Conservation (phyloP, 2,329 filamentous ascomycete genomes). For the Colletotrichum karsti region DNA sequence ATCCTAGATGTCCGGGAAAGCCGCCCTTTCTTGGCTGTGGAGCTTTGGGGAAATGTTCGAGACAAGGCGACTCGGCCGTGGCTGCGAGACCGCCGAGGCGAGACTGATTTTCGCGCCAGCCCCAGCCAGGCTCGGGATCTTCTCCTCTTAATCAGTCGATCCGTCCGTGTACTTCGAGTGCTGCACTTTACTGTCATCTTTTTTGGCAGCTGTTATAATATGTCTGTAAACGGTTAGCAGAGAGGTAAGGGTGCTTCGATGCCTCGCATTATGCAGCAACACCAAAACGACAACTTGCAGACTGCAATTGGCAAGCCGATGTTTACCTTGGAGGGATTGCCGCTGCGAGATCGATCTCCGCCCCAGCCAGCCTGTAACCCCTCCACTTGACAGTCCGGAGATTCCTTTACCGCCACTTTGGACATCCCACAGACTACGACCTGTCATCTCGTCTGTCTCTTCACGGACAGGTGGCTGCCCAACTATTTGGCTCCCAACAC, state of each 20-base stretch:
- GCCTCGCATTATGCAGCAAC: background rate
- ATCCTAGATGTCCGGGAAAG: background rate
- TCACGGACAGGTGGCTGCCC: conserved; percentile 1
- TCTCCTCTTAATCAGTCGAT: background rate
- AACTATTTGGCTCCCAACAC: background rate
- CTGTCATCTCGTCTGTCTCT: conserved; percentile 1
- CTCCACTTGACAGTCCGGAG: conserved; percentile 6
- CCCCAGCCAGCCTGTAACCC: conserved; percentile 12
- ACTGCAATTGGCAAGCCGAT: background rate
- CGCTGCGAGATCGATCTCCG: conserved; percentile 26
- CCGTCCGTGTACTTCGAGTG: background rate
- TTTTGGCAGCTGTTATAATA: background rate
- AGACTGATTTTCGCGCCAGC: background rate
- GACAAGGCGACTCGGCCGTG: conserved; percentile 13
- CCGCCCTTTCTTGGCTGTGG: background rate
- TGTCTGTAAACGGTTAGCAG: background rate
- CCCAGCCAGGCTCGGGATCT: background rate
- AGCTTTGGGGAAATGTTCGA: background rate
- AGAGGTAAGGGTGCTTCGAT: background rate
- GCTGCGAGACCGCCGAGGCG: background rate
- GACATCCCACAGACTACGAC: background rate
- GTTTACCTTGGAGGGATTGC: background rate
- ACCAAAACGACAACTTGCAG: background rate
- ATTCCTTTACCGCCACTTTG: conserved; percentile 26
- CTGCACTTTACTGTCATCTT: background rate